Conservation (phyloP, 805 yeast species). For the Scheffersomyces lignosus region DNA sequence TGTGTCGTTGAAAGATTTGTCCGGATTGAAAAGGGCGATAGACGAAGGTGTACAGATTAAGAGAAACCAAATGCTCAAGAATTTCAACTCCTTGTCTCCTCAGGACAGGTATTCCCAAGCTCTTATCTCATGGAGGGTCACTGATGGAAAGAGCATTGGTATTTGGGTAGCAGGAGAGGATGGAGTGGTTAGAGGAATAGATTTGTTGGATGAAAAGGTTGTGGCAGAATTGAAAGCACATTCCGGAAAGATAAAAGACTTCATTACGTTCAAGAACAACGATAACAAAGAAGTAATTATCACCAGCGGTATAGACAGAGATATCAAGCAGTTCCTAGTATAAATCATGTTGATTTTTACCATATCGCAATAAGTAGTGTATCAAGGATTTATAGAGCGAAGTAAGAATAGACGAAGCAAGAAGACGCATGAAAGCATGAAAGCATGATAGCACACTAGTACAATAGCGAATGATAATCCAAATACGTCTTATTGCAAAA, state of each 20-base stretch:
- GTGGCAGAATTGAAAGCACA: conserved; percentile 34
- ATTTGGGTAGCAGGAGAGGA: conserved; percentile 72
- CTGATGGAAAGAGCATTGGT: conserved; percentile 40
- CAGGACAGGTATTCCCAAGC: conserved; percentile 68
- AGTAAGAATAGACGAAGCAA: too few species aligned
- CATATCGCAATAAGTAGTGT: too few species aligned
- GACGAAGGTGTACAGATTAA: conserved; percentile 12
- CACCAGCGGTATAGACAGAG: conserved; percentile 1
- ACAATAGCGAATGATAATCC: too few species aligned
- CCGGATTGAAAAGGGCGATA: background rate
- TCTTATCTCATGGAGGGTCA: conserved; percentile 43
- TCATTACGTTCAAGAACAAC: conserved; percentile 2
- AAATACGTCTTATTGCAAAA: too few species aligned
- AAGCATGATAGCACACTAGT: too few species aligned
- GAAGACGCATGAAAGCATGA: too few species aligned
- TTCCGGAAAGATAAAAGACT: conserved; percentile 51
- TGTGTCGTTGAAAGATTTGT: conserved; percentile 41
- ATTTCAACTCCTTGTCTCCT: conserved; percentile 52
- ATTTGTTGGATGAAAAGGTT: conserved; percentile 40
- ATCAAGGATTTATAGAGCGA: too few species aligned
- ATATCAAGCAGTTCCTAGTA: background rate
- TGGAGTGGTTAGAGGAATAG: conserved; percentile 62
- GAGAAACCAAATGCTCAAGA: conserved; percentile 28
- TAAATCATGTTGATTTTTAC: too few species aligned
- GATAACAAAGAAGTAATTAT: background rate